phyloP scores from a whole-genome alignment of 1,284 basidiomycete species.

The Boletus mariae region DNA sequence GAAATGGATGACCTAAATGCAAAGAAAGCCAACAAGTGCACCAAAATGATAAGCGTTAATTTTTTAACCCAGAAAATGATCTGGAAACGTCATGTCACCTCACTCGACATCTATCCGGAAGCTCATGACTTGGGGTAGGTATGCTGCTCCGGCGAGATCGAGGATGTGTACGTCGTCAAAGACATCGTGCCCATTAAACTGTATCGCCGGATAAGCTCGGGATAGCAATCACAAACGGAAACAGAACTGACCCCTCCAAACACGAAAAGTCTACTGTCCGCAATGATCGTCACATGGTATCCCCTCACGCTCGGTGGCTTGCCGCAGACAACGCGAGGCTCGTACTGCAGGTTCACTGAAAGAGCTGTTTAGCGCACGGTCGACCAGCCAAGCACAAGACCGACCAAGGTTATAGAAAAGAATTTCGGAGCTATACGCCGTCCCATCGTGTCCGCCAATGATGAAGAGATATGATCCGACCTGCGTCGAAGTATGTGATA shows the following conservation, averaged over 20 bases:
- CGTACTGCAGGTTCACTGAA: conserved; percentile 62
- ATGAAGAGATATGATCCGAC: conserved; percentile 93
- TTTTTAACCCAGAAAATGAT: background rate
- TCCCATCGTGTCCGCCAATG: conserved; percentile 83
- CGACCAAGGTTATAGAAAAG: conserved; percentile 83
- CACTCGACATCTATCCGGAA: conserved; percentile 42
- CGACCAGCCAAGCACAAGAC: conserved; percentile 16
- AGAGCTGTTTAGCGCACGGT: conserved; percentile 16
- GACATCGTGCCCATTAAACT: conserved; percentile 74
- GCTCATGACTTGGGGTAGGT: conserved; percentile 88
- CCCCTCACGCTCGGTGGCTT: conserved; percentile 72
- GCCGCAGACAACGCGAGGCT: conserved; percentile 60
- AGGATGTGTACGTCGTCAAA: conserved; percentile 84
- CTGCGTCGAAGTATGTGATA: conserved; percentile 86
- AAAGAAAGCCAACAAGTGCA: conserved; percentile 2
- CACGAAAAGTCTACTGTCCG: conserved; percentile 81
- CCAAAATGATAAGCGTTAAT: background rate
- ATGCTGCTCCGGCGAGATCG: conserved; percentile 84
- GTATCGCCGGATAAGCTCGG: background rate
- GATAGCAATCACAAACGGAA: background rate
- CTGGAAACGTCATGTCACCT: background rate
- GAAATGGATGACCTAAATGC: background rate
- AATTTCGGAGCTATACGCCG: conserved; percentile 75
- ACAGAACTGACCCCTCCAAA: conserved; percentile 63
- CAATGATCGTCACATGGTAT: conserved; percentile 78